Base-by-base conservation (phyloP, 192 early-diverging fungal genomes). In the Podila minutissima region DNA sequence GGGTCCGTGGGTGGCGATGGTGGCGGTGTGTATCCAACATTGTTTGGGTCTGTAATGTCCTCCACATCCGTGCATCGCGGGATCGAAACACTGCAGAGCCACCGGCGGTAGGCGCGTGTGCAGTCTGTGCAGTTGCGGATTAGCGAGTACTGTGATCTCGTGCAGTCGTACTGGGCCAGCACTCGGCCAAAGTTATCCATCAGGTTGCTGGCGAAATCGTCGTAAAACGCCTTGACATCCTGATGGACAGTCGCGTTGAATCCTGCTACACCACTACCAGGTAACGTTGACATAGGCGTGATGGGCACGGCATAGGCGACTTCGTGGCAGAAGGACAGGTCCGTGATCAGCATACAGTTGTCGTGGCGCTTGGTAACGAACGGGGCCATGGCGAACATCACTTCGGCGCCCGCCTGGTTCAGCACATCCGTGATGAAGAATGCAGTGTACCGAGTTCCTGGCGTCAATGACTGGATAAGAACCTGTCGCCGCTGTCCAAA, bases 101-200 rank as follows among this genome's bases (percentile, higher is more conserved):
- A 90, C 19, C 84, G 71, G 59, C 87, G 87, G 51, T 90, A 90
- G 58, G 86, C 86, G 10, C 66, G 67, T 13, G 59, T 53, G 70
- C 89, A 90, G 64, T 90, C 89, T 28, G 69, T 77, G 59, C 89
- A 90, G 48, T 85, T 87, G 20, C 86, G 82, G 20, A 89, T 82
- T 49, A 90, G 77, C 5, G 89, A 90, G 59, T 89, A 90, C 49
- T 85, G 75, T 1, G 89, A 83, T 5, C 69, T 71, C 2, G 86
- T 48, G 63, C 89, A 90, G 58, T 87, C 83, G 69, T 84, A 90
- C 61, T 89, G 88, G 1, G 33, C 67, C 15, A 90, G 37, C 7
- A 87, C 84, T 12, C 74, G 71, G 0, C 63, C 66, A 74, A 89
- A 90, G n/a, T 84, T 87, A 49, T 86, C 64, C 71, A 82, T 88